Evolutionary conservation across 441 rosid species (phyloP).

Genomic region (Erodium trifolium): DNA sequence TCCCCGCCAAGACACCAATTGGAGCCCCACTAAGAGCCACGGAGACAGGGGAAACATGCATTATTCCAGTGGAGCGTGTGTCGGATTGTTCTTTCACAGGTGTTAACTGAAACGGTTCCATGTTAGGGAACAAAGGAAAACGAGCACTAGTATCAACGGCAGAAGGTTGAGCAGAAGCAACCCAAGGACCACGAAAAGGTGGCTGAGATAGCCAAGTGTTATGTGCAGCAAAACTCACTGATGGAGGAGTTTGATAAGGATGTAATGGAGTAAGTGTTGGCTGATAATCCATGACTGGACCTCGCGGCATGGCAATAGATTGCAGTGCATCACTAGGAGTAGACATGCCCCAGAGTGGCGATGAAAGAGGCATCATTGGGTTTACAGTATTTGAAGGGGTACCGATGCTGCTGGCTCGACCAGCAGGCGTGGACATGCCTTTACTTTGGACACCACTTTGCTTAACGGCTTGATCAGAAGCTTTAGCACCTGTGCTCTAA

Average conservation of each 20-base stretch:
- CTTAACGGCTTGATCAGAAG: constrained; percentile 48
- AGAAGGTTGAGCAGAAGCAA: constrained; percentile 57
- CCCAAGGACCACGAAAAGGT: constrained; percentile 67
- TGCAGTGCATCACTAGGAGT: constrained; percentile 59
- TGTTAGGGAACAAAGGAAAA: constrained; percentile 43
- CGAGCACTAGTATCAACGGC: constrained; percentile 48
- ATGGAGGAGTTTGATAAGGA: constrained; percentile 54
- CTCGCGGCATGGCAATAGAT: constrained; percentile 52
- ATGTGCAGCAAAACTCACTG: constrained; percentile 52
- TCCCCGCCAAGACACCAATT: constrained; percentile 35
- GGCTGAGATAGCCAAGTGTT: constrained; percentile 71
- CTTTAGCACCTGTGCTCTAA: constrained; percentile 34
- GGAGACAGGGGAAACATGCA: constrained; percentile 34
- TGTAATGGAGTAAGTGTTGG: constrained; percentile 56
- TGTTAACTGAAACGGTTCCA: constrained; percentile 52
- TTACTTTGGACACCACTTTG: constrained; percentile 45
- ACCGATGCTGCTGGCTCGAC: constrained; percentile 47
- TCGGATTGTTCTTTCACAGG: constrained; percentile 53
- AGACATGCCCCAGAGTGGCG: constrained; percentile 81
- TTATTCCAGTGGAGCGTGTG: constrained; percentile 38
- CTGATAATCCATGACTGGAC: constrained; percentile 54
- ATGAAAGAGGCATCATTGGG: constrained; percentile 65
- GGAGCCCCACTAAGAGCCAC: constrained; percentile 35
- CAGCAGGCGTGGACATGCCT: constrained; percentile 41
- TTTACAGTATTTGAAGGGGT: constrained; percentile 41